Base-by-base conservation (phyloP, 768 basidiomycete species). In the Lactifluus subvellereus region DNA sequence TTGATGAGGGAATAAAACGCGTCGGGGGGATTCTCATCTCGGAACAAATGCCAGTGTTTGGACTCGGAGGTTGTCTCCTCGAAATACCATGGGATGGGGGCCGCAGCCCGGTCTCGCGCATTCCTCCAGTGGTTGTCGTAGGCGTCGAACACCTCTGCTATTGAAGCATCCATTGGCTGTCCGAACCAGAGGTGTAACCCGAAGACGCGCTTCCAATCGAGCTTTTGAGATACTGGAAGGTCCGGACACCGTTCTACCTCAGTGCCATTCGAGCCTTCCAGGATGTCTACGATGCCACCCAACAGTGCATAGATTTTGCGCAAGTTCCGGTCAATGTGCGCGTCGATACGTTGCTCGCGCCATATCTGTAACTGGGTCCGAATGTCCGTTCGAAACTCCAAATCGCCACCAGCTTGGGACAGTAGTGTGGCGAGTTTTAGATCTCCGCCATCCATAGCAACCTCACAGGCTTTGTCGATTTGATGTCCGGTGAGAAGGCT, bases 151-250 rank as follows among this genome's bases (percentile, higher is more conserved):
- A 87, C 86, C 48, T 88, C 82, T 2, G 83, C 77, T 61, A 94
- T 83, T 4, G 90, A 77, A 3, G 87, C 80, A 62, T 89, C 82
- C 67, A 92, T 78, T 3, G 84, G 80, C 48, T 86, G 80, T 0
- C 85, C 85, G 72, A 87, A 98, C 97, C 97, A 99, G 37, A 98
- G 76, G 64, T 87, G 87, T 49, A 98, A 75, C 2, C 92, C 97
- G 71, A 98, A 91, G 0, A 87, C 87, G 20, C 94, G 84, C 72
- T 94, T 95, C 97, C 97, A 99, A 71, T 97, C 95, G 57, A 98
- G 74, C 0, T 84, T 89, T 57, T 85, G 77, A 18, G 84, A 78
- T 5, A 97, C 77, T 59, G 83, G 77, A 32, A 91, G 70, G 59
- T 87, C 85, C 13, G 77, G 72, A 70, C 79, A 79, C 51, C 81